These are phyloP conservation scores for Colletotrichum tamarilloi DNA, from an alignment of 2,329 filamentous ascomycete species.

Conservation along the genomic window DNA sequence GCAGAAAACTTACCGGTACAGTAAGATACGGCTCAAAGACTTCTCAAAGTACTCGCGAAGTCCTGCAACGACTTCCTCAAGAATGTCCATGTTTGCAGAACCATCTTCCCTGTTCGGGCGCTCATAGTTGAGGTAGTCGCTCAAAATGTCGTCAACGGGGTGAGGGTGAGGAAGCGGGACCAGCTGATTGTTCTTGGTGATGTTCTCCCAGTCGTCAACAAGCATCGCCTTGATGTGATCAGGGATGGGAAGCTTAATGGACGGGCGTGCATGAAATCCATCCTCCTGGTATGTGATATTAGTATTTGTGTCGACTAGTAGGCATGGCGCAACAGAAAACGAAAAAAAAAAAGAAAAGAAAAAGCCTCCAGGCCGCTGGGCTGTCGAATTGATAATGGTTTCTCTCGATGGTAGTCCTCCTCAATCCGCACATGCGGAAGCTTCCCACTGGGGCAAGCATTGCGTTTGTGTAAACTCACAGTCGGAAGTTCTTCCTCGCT, in stretches of 20 bases:
- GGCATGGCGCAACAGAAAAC: not conserved
- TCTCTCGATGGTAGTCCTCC: not conserved
- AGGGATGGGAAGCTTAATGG: conserved; percentile 86
- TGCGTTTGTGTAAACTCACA: not conserved
- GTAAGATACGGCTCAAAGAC: conserved; percentile 84
- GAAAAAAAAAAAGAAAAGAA: not conserved
- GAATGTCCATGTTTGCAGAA: conserved; percentile 81
- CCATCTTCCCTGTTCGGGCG: conserved; percentile 72
- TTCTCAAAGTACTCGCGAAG: conserved; percentile 96
- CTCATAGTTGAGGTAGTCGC: conserved; percentile 82
- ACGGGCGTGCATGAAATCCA: conserved; percentile 82
- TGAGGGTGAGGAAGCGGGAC: conserved; percentile 84
- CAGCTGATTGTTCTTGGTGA: conserved; percentile 94
- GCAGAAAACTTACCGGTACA: conserved; percentile 71
- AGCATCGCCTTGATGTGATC: conserved; percentile 92
- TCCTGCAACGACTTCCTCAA: conserved; percentile 89
- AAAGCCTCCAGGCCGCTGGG: conserved; percentile 18
- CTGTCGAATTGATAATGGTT: not conserved
- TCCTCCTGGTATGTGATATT: conserved; percentile 75
- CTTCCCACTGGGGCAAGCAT: not conserved
- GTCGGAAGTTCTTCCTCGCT: not conserved
- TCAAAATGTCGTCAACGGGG: conserved; percentile 81
- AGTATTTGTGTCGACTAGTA: not conserved
- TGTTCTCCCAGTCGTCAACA: conserved; percentile 98
- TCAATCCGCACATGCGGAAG: not conserved